Evolutionary conservation across 306 rosid genomes (phyloP).

Genomic region (Benincasa hispida): DNA sequence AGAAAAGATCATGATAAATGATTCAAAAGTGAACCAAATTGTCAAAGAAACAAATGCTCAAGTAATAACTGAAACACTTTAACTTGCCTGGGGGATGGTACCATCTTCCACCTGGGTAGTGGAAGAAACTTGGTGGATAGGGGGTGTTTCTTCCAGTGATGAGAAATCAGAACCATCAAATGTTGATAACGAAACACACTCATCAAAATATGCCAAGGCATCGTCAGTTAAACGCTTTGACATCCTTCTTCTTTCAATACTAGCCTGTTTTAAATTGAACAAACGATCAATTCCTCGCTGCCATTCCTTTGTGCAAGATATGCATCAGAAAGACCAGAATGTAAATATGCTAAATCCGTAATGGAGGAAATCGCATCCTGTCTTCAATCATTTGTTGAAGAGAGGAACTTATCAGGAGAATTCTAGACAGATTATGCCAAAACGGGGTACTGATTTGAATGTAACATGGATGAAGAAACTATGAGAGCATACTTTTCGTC

Average conservation of each 20-base stretch:
- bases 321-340: not conserved
- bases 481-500: constrained; percentile 48
- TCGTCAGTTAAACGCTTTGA: constrained; percentile 80
- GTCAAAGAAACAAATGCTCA: not conserved
- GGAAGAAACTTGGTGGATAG: constrained; percentile 31
- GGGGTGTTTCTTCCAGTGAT: constrained; percentile 80
- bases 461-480: not conserved
- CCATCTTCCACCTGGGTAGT: constrained; percentile 23
- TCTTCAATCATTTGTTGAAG: not conserved
- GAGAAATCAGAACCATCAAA: constrained; percentile 96
- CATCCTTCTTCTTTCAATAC: constrained; percentile 88
- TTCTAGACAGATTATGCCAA: not conserved
- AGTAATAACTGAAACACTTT: constrained; percentile 16
- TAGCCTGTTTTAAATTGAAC: constrained; percentile 38
- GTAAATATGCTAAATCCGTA: not conserved
- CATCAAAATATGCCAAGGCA: constrained; percentile 89
- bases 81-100: constrained; percentile 38
- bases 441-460: not conserved
- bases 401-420: not conserved
- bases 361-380: not conserved
- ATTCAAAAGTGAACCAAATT: not conserved
- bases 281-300: not conserved
- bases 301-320: not conserved
- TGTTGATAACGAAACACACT: constrained; percentile 80
- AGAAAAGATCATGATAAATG: not conserved